Conservation (phyloP, 345 rosid species). For the Arabis alpina region DNA sequence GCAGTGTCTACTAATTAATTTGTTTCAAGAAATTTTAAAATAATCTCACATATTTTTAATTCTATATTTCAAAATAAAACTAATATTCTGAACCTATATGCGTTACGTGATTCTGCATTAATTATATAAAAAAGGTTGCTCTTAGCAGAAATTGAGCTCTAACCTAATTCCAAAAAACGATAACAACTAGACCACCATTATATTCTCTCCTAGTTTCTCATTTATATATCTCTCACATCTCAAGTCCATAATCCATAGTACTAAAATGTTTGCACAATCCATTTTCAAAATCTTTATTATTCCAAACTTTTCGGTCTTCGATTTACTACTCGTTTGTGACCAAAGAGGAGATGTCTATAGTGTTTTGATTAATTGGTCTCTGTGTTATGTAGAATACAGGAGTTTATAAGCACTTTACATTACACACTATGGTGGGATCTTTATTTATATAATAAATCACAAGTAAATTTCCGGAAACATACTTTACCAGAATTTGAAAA, state of each 20-base stretch:
- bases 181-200: background rate
- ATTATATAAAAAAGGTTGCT: background rate
- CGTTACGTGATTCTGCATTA: background rate
- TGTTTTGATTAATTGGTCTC: background rate
- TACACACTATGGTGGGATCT: slow-evolving; percentile 15
- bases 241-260: background rate
- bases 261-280: background rate
- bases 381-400: background rate
- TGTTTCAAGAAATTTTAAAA: slow-evolving; percentile 5
- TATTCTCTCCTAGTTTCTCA: background rate
- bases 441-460: background rate
- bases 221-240: background rate
- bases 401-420: slow-evolving; percentile 4
- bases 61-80: background rate
- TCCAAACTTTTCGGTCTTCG: background rate
- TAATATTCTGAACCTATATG: background rate
- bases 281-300: background rate
- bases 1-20: slow-evolving; percentile 6
- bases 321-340: slow-evolving; percentile 3
- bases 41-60: background rate
- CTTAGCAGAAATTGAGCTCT: too few relatives aligned
- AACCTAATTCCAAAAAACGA: background rate
- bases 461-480: slow-evolving; percentile 27
- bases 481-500: slow-evolving; percentile 13
- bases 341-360: background rate